phyloP scores from a whole-genome alignment of 768 basidiomycete genomes.

The Vararia minispora region DNA sequence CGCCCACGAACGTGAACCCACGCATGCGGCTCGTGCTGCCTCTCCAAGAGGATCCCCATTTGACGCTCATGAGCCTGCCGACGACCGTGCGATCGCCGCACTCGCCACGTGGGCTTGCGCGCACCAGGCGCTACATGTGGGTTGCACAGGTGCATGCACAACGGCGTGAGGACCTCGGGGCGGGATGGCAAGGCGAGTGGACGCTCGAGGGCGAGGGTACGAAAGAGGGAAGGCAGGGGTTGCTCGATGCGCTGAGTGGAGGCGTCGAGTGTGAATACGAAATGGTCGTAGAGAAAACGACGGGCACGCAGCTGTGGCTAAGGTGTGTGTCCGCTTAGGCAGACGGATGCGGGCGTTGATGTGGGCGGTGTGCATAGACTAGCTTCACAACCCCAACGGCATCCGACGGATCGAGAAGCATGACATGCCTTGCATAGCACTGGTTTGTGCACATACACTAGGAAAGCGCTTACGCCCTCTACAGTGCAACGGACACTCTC shows the following conservation, averaged over 20 bases:
- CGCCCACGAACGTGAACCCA: conserved; percentile 25
- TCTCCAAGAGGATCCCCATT: conserved; percentile 22
- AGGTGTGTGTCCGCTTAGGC: conserved; percentile 30
- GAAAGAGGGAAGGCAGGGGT: conserved; percentile 42
- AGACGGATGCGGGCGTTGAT: too few relatives aligned
- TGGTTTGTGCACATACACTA: too few relatives aligned
- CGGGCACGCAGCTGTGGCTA: conserved; percentile 50
- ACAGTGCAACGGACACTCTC: too few relatives aligned
- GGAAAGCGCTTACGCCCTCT: too few relatives aligned
- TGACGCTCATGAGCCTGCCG: conserved; percentile 35
- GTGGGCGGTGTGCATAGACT: too few relatives aligned
- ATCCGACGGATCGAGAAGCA: too few relatives aligned
- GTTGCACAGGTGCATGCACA: conserved; percentile 34
- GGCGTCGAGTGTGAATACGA: conserved; percentile 33
- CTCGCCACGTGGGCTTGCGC: conserved; percentile 45
- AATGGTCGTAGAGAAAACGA: conserved; percentile 50
- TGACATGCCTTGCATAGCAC: too few relatives aligned
- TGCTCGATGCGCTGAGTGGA: conserved; percentile 45
- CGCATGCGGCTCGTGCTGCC: conserved; percentile 21
- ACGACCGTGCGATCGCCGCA: conserved; percentile 45
- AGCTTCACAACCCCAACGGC: too few relatives aligned
- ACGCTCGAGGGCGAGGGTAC: conserved; percentile 73
- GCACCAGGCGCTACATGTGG: conserved; percentile 59
- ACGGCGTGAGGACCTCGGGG: conserved; percentile 33
- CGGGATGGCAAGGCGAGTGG: conserved; percentile 74